Base-by-base conservation (phyloP, 192 early-diverging fungal genomes). In the Entomortierella parvispora region DNA sequence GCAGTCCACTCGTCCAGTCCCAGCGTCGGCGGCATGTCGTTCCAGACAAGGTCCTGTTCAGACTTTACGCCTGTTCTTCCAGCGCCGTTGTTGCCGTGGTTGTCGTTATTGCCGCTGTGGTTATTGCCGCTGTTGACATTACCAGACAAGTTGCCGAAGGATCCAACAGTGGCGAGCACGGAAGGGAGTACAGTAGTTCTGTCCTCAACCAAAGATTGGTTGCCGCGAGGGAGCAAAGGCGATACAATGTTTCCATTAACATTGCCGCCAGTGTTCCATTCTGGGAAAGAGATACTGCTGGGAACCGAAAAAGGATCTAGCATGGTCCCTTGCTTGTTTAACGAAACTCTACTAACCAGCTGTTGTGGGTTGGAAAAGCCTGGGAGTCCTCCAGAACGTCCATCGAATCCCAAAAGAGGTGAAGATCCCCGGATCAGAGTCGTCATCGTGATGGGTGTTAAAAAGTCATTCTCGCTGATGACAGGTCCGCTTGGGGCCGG, bases 251-350 rank as follows among this genome's bases (percentile, higher is more conserved):
- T 40, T 5, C 37, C 37, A 9, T 12, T 12, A 40, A 5, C 44
- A 3, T 44, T 25, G 12, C 43, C 47, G 34, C 28, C 18, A 54
- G 45, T 62, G 37, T 28, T 50, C n/a, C 32, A 29, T 3, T 56
- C 55, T 18, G 74, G 74, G 49, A 77, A 77, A 0, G 50, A 37
- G 54, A 77, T 68, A 58, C 74, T 77, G 40, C 74, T 68, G 2
- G 74, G 74, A 65, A 77, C 64, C n/a, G 74, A 77, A n/a, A 68
- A 77, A 2, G 74, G 74, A 37, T 77, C 74, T 29, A 77, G 25
- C 74, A 77, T 77, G 15, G 65, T 54, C 25, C 40, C 65, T 6
- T 65, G 50, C n/a, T 32, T 17, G 31, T 31, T 18, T 9, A 20
- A 20, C 5, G 37, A 12, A 12, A 12, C 5, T 40, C 37, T 40